Conservation (phyloP, 1,139 yeast genomes). For the Yamadazyma taylorii region DNA sequence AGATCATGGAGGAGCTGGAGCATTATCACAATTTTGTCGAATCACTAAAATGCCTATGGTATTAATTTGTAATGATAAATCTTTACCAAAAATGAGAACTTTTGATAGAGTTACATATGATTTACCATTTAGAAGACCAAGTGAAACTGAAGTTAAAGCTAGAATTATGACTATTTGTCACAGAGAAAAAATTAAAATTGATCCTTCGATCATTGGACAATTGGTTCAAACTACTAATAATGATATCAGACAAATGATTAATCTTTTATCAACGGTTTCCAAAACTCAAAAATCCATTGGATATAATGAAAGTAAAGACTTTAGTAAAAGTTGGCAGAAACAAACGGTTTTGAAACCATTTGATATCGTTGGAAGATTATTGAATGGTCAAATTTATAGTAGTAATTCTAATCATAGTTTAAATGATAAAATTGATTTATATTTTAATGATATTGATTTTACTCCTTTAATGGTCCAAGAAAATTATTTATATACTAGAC, state of each 20-base stretch:
- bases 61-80: conserved; percentile 88
- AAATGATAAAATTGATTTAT: conserved; percentile 83
- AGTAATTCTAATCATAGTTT: conserved; percentile 54
- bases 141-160: conserved; percentile 75
- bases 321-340: conserved; percentile 79
- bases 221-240: conserved; percentile 82
- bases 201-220: conserved; percentile 79
- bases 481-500: conserved; percentile 72
- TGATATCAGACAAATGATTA: conserved; percentile 93
- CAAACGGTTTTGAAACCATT: conserved; percentile 90
- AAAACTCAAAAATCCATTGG: conserved; percentile 66
- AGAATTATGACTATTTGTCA: conserved; percentile 89
- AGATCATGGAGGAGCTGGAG: conserved; percentile 98
- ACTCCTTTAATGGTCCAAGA: conserved; percentile 97
- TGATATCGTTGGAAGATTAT: conserved; percentile 75
- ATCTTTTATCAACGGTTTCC: conserved; percentile 80
- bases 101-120: conserved; percentile 86
- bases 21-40: conserved; percentile 82
- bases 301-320: conserved; percentile 46
- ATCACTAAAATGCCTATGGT: conserved; percentile 88
- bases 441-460: conserved; percentile 93
- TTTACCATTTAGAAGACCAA: conserved; percentile 85
- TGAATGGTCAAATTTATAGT: conserved; percentile 63
- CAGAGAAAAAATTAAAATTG: conserved; percentile 78
- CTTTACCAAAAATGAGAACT: conserved; percentile 93